Conservation (phyloP, 2,329 filamentous ascomycete genomes). For the Cryphonectria nitschkei region DNA sequence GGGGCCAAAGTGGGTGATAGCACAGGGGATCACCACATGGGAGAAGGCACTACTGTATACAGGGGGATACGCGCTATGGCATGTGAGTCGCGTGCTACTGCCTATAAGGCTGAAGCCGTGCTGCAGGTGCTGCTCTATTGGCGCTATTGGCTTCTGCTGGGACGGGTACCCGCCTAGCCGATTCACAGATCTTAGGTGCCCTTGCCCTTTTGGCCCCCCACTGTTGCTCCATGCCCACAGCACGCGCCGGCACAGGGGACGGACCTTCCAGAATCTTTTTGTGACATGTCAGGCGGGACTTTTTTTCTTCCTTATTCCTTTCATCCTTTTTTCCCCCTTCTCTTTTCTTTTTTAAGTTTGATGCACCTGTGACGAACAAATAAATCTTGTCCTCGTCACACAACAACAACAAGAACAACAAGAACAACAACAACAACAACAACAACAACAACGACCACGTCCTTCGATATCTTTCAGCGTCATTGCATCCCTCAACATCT, state of each 20-base stretch:
- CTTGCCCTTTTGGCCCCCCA: not conserved
- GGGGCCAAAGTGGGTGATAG: not conserved
- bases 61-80: not conserved
- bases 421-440: not conserved
- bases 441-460: not conserved
- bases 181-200: not conserved
- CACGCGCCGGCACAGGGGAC: not conserved
- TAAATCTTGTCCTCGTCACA: not conserved
- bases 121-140: not conserved
- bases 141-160: not conserved
- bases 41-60: not conserved
- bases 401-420: not conserved
- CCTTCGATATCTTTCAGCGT: not conserved
- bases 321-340: too few species aligned
- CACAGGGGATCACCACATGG: not conserved
- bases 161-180: not conserved
- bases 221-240: not conserved
- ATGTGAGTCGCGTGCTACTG: slow-evolving; percentile 10
- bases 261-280: slow-evolving; percentile 8
- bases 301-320: not conserved
- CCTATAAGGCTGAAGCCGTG: slow-evolving; percentile 4
- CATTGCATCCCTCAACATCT: not conserved
- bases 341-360: too few species aligned
- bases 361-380: not conserved
- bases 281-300: not conserved